phyloP scores from a whole-genome alignment of 1,284 basidiomycete species.

The Gymnopus androsaceus region DNA sequence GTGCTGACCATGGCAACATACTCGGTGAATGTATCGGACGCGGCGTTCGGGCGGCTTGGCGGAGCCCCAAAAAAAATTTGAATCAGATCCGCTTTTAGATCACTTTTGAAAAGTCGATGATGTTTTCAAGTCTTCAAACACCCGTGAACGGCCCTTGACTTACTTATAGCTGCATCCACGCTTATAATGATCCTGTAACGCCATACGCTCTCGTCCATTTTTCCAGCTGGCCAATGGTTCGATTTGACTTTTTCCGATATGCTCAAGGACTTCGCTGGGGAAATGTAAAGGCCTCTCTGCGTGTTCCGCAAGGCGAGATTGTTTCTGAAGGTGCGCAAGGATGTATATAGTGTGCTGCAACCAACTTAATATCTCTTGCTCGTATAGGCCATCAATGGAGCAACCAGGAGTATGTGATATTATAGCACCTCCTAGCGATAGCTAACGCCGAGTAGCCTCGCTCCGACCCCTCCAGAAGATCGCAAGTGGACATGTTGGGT shows the following conservation, averaged over 20 bases:
- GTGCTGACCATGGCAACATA: no score
- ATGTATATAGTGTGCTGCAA: not conserved
- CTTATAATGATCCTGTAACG: no score
- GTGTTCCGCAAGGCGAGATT: constrained; percentile 14
- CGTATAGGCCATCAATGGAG: no score
- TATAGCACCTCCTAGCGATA: not conserved
- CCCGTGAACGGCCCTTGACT: no score
- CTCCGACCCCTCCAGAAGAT: constrained; percentile 19
- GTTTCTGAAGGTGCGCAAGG: constrained; percentile 13
- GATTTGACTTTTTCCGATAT: not conserved
- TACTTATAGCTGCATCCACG: no score
- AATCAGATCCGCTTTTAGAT: no score
- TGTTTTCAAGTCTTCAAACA: no score
- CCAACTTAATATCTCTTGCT: not conserved
- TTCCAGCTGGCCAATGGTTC: not conserved
- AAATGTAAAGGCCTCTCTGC: constrained; percentile 3
- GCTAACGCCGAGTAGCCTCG: constrained; percentile 12
- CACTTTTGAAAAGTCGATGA: no score
- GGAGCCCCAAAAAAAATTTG: no score
- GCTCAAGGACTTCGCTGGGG: constrained; percentile 1
- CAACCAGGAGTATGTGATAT: constrained; percentile 17
- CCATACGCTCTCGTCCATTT: not conserved
- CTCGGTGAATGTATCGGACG: no score
- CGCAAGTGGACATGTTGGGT: constrained; percentile 19
- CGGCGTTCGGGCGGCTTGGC: no score